Evolutionary conservation across 129 eudicot species (phyloP).

Genomic region (Pittosporum tobira): DNA sequence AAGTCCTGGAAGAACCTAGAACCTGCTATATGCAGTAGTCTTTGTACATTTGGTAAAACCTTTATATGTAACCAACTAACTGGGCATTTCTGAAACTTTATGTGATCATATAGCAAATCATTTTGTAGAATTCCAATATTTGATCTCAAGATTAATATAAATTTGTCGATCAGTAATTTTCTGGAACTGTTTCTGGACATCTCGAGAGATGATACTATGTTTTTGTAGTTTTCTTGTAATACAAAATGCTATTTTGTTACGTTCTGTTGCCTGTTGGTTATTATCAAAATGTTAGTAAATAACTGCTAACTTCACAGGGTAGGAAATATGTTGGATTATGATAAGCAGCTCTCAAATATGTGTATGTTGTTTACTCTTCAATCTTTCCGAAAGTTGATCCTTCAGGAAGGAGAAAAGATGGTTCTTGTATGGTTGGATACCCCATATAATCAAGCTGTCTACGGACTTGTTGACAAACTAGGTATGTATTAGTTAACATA

Average conservation of each 20-base stretch:
- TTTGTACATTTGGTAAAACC: too few relatives aligned
- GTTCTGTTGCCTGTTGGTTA: background rate
- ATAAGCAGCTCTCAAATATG: constrained; percentile 67
- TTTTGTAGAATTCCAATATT: too few relatives aligned
- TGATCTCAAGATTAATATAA: too few relatives aligned
- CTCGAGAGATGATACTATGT: background rate
- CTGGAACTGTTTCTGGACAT: background rate
- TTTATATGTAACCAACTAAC: too few relatives aligned
- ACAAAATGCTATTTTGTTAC: background rate
- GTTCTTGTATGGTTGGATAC: constrained; percentile 98
- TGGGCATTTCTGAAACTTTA: too few relatives aligned
- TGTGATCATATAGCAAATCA: too few relatives aligned
- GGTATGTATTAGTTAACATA: constrained; percentile 29
- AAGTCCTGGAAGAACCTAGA: too few relatives aligned
- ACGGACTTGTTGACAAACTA: constrained; percentile 95
- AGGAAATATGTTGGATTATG: constrained; percentile 34
- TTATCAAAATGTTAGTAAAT: constrained; percentile 6
- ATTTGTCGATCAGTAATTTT: too few relatives aligned
- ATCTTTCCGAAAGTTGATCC: constrained; percentile 79
- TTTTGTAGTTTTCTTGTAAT: background rate
- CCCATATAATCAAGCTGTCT: constrained; percentile 96
- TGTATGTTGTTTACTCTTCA: constrained; percentile 72
- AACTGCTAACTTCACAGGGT: constrained; percentile 33
- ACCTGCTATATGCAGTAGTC: too few relatives aligned
- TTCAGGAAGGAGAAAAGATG: constrained; percentile 98